Conservation (phyloP, 768 basidiomycete species). For the Candolleomyces aberdarensis region DNA sequence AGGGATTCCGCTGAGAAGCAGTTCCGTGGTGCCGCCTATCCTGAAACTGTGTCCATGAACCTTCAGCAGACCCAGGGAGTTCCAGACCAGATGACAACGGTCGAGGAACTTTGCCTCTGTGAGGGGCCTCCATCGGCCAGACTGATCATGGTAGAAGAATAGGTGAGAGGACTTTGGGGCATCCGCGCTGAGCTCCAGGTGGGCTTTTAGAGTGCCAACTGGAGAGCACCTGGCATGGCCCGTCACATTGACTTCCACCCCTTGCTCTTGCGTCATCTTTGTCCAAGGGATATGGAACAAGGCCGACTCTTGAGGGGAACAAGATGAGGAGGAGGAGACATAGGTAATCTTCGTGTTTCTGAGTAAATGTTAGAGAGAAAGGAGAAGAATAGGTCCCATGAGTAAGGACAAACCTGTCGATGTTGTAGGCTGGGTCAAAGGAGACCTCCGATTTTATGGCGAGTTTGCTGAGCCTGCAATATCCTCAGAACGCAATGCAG, state of each 20-base stretch:
- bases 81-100: slow-evolving; percentile 11
- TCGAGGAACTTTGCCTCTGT: slow-evolving; percentile 9
- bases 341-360: too few relatives aligned
- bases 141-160: slow-evolving; percentile 3
- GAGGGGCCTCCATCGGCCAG: neutral
- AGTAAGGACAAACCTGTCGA: slow-evolving; percentile 14
- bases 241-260: slow-evolving; percentile 26
- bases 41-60: slow-evolving; percentile 22
- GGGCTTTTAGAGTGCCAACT: slow-evolving; percentile 20
- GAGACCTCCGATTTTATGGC: slow-evolving; percentile 27
- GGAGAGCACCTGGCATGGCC: slow-evolving; percentile 6
- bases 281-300: slow-evolving; percentile 32
- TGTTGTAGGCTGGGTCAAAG: slow-evolving; percentile 9
- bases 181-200: slow-evolving; percentile 14
- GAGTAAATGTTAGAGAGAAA: too few relatives aligned
- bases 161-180: slow-evolving; percentile 16
- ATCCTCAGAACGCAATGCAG: slow-evolving; percentile 30
- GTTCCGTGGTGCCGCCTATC: slow-evolving; percentile 25
- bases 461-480: too few relatives aligned
- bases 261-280: slow-evolving; percentile 24
- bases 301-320: too few relatives aligned
- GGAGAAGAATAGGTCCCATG: too few relatives aligned
- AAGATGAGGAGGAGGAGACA: too few relatives aligned
- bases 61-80: neutral
- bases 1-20: slow-evolving; percentile 22